Conservation (phyloP, 768 basidiomycete genomes). For the Tricholoma flavovirens region DNA sequence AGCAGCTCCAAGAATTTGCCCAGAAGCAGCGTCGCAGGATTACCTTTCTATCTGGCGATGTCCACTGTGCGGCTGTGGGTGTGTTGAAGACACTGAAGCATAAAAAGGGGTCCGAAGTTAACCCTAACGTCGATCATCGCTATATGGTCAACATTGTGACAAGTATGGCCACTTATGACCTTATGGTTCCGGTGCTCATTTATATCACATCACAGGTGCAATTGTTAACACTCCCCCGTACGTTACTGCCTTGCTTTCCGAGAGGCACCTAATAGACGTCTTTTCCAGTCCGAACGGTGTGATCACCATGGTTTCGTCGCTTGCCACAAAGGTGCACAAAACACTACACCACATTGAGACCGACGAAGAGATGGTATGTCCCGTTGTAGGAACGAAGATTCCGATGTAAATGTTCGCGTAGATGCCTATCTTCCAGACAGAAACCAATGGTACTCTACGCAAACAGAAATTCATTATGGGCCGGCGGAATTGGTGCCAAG, state of each 20-base stretch:
- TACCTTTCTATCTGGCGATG: slow-evolving; percentile 89
- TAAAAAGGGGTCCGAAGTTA: slow-evolving; percentile 43
- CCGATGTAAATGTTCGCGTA: slow-evolving; percentile 18
- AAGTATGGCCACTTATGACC: slow-evolving; percentile 38
- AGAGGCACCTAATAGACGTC: neutral
- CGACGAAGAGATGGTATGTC: slow-evolving; percentile 77
- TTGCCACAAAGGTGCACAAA: slow-evolving; percentile 78
- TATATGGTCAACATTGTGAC: slow-evolving; percentile 91
- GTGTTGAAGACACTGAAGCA: slow-evolving; percentile 61
- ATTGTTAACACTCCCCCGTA: slow-evolving; percentile 94
- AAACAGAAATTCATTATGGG: slow-evolving; percentile 86
- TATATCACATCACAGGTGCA: slow-evolving; percentile 45
- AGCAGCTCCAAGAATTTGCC: slow-evolving; percentile 72
- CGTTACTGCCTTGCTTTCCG: slow-evolving; percentile 17
- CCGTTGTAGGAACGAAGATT: neutral
- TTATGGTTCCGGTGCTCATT: neutral
- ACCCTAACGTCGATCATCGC: slow-evolving; percentile 60
- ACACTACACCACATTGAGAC: slow-evolving; percentile 80
- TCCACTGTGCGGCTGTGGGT: slow-evolving; percentile 86
- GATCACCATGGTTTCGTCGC: slow-evolving; percentile 70
- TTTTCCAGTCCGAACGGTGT: slow-evolving; percentile 58
- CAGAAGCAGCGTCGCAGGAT: slow-evolving; percentile 59
- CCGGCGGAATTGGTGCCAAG: slow-evolving; percentile 80
- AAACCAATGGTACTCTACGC: slow-evolving; percentile 70
- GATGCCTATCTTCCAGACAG: slow-evolving; percentile 72